A percentile compares a stretch with the other conserved stretches of the same genome.
Evolutionary conservation across 2,329 filamentous ascomycete genomes (phyloP).

Genomic region (Colletotrichum tropicicola): DNA sequence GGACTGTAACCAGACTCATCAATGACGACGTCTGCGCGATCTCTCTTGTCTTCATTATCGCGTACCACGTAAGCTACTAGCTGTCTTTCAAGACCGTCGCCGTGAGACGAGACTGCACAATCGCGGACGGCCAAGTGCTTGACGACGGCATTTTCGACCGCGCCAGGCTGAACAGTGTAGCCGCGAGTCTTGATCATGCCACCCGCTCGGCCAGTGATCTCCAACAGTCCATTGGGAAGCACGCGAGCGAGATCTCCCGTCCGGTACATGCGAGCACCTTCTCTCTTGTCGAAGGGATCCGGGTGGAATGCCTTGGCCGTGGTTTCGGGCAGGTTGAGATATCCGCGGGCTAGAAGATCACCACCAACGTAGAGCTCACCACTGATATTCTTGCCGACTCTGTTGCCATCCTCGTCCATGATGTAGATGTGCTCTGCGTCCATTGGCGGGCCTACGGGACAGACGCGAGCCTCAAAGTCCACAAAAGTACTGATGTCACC

Average conservation of each 20-base stretch:
- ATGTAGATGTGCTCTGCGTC: conserved; percentile 77
- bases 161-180: conserved; percentile 80
- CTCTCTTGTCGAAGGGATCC: conserved; percentile 68
- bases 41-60: conserved; percentile 66
- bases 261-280: conserved; percentile 75
- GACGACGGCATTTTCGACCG: conserved; percentile 78
- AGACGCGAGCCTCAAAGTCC: conserved; percentile 70
- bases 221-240: conserved; percentile 72
- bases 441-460: conserved; percentile 77
- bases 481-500: conserved; percentile 78
- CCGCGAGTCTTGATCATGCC: conserved; percentile 85
- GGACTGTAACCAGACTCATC: conserved; percentile 78
- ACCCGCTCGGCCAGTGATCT: conserved; percentile 80
- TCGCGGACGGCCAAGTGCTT: conserved; percentile 75
- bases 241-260: conserved; percentile 77
- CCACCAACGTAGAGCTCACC: conserved; percentile 83
- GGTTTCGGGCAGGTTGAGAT: conserved; percentile 81
- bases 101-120: conserved; percentile 77
- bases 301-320: conserved; percentile 77
- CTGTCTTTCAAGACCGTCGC: conserved; percentile 79
- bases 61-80: conserved; percentile 80
- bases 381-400: conserved; percentile 67
- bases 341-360: conserved; percentile 76
- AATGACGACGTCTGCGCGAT: conserved; percentile 70
- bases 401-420: conserved; percentile 73